Conservation (phyloP, 129 eudicot genomes). For the Arctium lappa region DNA sequence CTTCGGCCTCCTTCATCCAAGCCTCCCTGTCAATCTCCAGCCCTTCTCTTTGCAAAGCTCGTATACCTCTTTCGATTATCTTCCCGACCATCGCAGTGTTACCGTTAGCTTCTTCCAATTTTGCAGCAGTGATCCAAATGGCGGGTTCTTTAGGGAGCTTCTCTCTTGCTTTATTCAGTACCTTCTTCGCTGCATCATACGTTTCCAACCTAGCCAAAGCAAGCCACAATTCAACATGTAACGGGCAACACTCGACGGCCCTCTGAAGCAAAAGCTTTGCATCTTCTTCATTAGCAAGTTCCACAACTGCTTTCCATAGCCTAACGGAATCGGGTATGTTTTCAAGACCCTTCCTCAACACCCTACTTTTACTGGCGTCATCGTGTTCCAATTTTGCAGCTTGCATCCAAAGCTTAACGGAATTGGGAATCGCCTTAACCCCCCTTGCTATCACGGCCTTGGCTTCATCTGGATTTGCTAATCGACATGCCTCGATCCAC, state of each 20-base stretch:
- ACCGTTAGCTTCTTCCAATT: constrained; percentile 85
- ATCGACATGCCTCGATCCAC: constrained; percentile 91
- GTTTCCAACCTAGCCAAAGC: constrained; percentile 84
- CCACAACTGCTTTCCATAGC: constrained; percentile 96
- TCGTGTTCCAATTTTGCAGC: constrained; percentile 84
- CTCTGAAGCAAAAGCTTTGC: constrained; percentile 74
- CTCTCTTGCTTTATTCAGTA: constrained; percentile 70
- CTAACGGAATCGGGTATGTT: constrained; percentile 88
- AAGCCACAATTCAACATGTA: constrained; percentile 92
- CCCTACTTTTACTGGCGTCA: constrained; percentile 69
- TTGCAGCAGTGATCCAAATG: constrained; percentile 90
- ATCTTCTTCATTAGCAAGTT: constrained; percentile 83
- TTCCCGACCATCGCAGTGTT: constrained; percentile 75
- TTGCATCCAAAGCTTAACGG: constrained; percentile 92
- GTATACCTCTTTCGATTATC: constrained; percentile 86
- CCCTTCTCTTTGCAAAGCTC: constrained; percentile 80
- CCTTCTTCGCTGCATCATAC: constrained; percentile 81
- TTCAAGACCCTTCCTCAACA: constrained; percentile 84
- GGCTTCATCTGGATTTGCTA: constrained; percentile 65
- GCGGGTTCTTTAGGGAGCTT: constrained; percentile 87
- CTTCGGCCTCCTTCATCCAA: constrained; percentile 99
- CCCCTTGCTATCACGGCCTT: constrained; percentile 95
- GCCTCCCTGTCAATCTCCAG: constrained; percentile 79
- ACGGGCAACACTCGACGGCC: constrained; percentile 92
- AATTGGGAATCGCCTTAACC: constrained; percentile 79